Evolutionary conservation across 768 basidiomycete species (phyloP), one percentile per base, ranked within the genome.

Genomic region (Collybia sordida): DNA sequence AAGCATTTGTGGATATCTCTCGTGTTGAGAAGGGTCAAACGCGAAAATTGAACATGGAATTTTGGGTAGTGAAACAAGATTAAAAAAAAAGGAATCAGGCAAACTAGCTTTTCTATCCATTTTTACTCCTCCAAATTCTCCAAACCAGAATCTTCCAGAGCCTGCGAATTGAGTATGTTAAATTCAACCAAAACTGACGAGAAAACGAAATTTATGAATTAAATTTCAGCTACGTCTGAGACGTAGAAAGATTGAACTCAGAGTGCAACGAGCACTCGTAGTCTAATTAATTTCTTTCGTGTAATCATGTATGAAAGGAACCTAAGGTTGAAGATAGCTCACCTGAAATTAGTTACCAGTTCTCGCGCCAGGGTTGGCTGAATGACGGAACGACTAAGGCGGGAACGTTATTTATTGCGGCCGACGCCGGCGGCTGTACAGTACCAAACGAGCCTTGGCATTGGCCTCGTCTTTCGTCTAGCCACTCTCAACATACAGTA

Each of bases 251-350:
- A 35, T 52, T 48, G 17, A 47, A 48, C 46, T 52, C 51, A 52
- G 34, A 19, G 43, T 46, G 51, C 51, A 52, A 52, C 51, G 51
- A 52, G 51, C 51, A 42, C 43, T 52, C 51, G 40, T 38, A 52
- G 51, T 52, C 51, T 52, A 52, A 52, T 52, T 52, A 52, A 52
- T 47, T 45, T 21, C 41, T 51, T 52, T 6, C 8, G 45, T 52
- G 45, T 52, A 52, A 52, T 52, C 51, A 52, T 42, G 27, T 24
- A 19, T 3, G 45, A 19, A 21, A 11, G 19, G 46, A 34, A 28
- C 12, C 19, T n/a, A 36, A 3, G 25, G 37, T 9, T 27, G 25
- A 14, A 46, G 24, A 39, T 19, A 40, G 23, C 22, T 21, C 17
- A 39, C 11, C 24, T 9, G 35, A 24, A 9, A 19, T 34, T 6